Evolutionary conservation across 768 basidiomycete genomes (phyloP), one percentile per base, ranked within the genome.

Genomic region (Sarcodon sp.): DNA sequence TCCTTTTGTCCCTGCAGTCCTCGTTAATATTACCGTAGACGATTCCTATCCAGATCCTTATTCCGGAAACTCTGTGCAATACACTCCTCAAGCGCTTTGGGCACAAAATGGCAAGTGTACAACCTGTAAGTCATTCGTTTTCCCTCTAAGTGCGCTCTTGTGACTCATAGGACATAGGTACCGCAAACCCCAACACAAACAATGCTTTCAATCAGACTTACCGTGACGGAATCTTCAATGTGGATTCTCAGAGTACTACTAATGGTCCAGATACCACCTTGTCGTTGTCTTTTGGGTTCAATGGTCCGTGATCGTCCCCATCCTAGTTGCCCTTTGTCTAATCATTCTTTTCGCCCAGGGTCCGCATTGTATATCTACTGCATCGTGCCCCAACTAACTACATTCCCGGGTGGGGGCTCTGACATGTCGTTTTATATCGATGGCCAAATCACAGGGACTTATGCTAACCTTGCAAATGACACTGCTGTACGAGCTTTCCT

Each of bases 331-430:
- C 2, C 44, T 2, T 7, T 1, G 9, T 15, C 27, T 32, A 8
- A 12, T 52, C 48, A 15, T 9, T 50, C n/a, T 33, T 35, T 3
- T 50, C 15, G 33, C 33, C 7, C 47, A 72, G 70, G 70, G 6
- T 62, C 66, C n/a, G 69, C 70, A 0, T 54, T 74, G 11, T 72
- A 71, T 54, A 66, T 72, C 3, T 70, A 60, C 51, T 69, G 68
- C 50, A 60, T 64, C 21, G 51, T 68, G 10, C 56, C 69, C 0
- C 55, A 60, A 38, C 56, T 60, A 1, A 49, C 45, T 18, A 45
- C 33, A 6, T 35, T 36, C 35, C 63, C 61, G 13, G 52, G 55
- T 45, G 67, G 57, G 13, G 47, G 62, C 48, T 52, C 62, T 0
- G 61, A 70, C 46, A 59, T 71, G 60, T 57, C 56, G 3, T 71